Base-by-base conservation (phyloP, 2,329 filamentous ascomycete species). In the Monilinia aucupariae region DNA sequence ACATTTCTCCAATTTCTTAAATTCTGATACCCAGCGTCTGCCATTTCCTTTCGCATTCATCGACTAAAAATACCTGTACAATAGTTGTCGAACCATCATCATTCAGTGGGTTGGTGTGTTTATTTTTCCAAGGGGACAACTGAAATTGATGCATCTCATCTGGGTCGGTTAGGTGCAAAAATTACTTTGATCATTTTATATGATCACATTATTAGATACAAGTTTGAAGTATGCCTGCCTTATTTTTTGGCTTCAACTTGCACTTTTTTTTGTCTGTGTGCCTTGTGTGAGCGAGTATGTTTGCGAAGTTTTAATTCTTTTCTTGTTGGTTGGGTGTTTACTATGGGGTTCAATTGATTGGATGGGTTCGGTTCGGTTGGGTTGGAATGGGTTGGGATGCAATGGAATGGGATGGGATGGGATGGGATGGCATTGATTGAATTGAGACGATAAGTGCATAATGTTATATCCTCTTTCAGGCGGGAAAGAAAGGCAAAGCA, bases 11-110 rank as follows among this genome's bases (percentile, higher is more conserved):
- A 17, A 61, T 43, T 54, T 45, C 43, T 37, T 32, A 32, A 55
- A 47, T 61, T 61, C 59, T 61, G 59, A 61, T 61, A 61, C 59
- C 59, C 59, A 61, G 41, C 30, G 39, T 54, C 59, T 54, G 48
- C 54, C 59, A 34, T 61, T 61, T 61, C 49, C 48, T 34, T 54
- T 37, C n/a, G 37, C 39, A 34, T 54, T 43, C 51, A 54, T 53
- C 59, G 30, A 61, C 17, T 30, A 61, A 17, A 52, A 54, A 54
- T 25, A 53, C 32, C 13, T 61, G 59, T 61, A 61, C 39, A 54
- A 45, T 54, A 61, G 37, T 61, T 54, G 27, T 53, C 39, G 48
- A 34, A 25, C 59, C n/a, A 34, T 43, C n/a, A 34, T 43, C 34
- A 43, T n/a, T 61, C 30, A 45, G 45, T 41, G 53, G 49, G 59